Conservation (phyloP, 495 filamentous ascomycete genomes). For the Cryomyces minteri region DNA sequence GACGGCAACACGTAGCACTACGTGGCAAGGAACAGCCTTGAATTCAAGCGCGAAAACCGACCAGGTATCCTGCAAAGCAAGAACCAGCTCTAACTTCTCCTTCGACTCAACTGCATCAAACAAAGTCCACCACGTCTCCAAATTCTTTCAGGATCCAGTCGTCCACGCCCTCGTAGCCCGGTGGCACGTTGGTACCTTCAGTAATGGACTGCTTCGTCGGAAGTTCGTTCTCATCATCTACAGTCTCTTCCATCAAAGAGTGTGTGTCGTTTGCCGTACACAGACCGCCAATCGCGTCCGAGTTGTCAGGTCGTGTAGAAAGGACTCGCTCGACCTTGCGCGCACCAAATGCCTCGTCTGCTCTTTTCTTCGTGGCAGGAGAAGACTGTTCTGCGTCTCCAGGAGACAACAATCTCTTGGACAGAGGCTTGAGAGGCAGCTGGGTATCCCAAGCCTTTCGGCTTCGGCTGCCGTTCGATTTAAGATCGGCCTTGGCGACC, state of each 20-base stretch:
- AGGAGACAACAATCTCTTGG: neutral
- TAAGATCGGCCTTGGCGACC: neutral
- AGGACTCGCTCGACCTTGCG: no score
- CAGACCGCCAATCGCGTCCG: neutral
- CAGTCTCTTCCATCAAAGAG: neutral
- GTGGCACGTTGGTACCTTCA: neutral
- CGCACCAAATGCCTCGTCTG: no score
- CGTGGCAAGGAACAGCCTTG: no score
- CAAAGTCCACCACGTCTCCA: slow-evolving; percentile 1
- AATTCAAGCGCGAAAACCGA: no score
- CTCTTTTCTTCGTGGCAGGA: no score
- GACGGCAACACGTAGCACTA: no score
- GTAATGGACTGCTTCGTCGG: neutral
- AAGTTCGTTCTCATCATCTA: neutral
- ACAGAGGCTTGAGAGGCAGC: neutral
- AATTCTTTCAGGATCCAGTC: neutral
- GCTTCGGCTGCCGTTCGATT: neutral
- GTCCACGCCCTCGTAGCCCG: neutral
- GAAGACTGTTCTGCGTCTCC: no score
- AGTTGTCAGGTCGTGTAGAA: neutral
- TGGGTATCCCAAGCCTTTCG: neutral
- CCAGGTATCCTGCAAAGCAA: no score
- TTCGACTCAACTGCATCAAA: neutral
- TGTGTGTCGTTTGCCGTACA: neutral
- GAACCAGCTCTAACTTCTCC: no score